These are phyloP conservation scores for Oryza rufipogon DNA, from an alignment of 176 grass and related monocot species.

Conservation along the genomic window DNA sequence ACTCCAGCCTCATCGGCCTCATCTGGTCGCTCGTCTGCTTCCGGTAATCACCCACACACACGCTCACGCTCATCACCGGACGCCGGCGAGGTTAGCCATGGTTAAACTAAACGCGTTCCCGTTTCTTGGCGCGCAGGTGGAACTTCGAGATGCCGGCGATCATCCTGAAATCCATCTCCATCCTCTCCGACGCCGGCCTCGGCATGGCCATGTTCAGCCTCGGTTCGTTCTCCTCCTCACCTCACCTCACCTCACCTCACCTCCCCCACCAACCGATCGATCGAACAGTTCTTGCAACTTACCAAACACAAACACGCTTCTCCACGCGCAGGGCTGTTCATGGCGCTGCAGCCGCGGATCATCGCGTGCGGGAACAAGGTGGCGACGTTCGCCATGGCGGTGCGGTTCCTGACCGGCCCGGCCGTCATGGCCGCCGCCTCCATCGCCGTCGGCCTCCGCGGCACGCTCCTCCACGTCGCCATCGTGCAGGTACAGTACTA, in stretches of 20 bases:
- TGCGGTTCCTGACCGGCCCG: conserved; percentile 86
- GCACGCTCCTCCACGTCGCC: conserved; percentile 86
- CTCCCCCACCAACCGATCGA: neutral
- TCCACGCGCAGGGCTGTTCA: conserved; percentile 73
- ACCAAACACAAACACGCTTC: neutral
- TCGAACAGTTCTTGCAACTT: neutral
- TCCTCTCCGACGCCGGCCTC: conserved; percentile 95
- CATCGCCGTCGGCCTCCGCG: conserved; percentile 88
- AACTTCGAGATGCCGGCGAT: conserved; percentile 93
- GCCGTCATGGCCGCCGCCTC: conserved; percentile 93
- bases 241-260: neutral
- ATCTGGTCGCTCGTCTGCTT: conserved; percentile 96
- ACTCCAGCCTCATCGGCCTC: conserved; percentile 93
- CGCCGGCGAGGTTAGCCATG: neutral
- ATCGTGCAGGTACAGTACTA: conserved; percentile 77
- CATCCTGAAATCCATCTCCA: conserved; percentile 82
- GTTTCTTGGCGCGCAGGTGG: conserved; percentile 55
- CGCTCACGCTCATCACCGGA: neutral
- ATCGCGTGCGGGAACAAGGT: conserved; percentile 95
- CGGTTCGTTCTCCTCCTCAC: conserved; percentile 49
- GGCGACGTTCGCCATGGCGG: conserved; percentile 84
- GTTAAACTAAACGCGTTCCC: neutral
- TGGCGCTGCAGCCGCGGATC: conserved; percentile 98
- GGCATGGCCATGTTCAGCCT: conserved; percentile 99
- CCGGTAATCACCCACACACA: conserved; percentile 32